A percentile compares a stretch with the other conserved stretches of the same genome.
Evolutionary conservation across 2,329 filamentous ascomycete species (phyloP).

Genomic region (Colletotrichum sp.): DNA sequence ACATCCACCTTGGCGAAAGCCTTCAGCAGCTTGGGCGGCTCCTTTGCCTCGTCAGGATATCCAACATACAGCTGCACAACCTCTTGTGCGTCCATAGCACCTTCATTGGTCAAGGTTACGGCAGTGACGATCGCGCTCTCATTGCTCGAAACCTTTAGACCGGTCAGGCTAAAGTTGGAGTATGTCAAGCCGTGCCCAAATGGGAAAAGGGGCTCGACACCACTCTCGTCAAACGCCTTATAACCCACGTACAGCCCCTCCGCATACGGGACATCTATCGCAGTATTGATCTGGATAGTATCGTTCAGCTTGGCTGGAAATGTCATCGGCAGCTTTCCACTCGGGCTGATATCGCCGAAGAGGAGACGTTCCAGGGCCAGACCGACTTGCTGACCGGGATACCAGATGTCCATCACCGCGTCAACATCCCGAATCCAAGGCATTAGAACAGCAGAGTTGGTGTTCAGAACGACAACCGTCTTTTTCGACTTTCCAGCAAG

Average conservation of each 20-base stretch:
- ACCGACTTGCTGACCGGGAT: slow-evolving; percentile 10
- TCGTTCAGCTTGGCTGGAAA: slow-evolving; percentile 7
- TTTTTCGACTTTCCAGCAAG: background rate
- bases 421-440: background rate
- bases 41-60: background rate
- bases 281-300: background rate
- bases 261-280: background rate
- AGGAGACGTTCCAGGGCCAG: slow-evolving; percentile 4
- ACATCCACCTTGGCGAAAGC: background rate
- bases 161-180: background rate
- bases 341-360: slow-evolving; percentile 10
- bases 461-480: background rate
- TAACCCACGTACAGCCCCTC: slow-evolving; percentile 12
- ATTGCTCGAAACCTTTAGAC: background rate
- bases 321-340: slow-evolving; percentile 13
- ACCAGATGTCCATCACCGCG: slow-evolving; percentile 8
- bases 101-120: background rate
- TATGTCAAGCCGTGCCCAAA: slow-evolving; percentile 1
- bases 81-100: background rate
- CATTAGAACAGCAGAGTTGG: background rate
- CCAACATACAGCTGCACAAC: background rate
- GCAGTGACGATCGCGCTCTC: background rate
- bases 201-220: background rate
- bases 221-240: background rate
- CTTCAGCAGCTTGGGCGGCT: background rate